These are phyloP conservation scores for Ilyonectria sp. DNA, from an alignment of 2,329 filamentous ascomycete species.

Conservation along the genomic window DNA sequence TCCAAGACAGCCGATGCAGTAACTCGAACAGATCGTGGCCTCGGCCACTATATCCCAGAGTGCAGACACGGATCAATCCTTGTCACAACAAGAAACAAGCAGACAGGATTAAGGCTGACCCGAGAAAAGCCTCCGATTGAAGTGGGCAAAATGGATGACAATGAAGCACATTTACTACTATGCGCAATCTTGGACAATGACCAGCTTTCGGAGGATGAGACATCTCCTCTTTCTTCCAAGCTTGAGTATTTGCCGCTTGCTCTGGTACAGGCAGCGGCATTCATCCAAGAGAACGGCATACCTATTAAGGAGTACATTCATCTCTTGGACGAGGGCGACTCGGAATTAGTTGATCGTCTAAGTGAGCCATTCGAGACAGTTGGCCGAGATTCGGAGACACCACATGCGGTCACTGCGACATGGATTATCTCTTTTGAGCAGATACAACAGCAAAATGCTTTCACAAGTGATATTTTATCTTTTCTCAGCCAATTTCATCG, in stretches of 20 bases:
- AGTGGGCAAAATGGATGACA: slow-evolving; percentile 48
- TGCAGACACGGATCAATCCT: slow-evolving; percentile 50
- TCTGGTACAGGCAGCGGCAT: slow-evolving; percentile 51
- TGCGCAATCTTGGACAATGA: slow-evolving; percentile 28
- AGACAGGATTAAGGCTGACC: slow-evolving; percentile 46
- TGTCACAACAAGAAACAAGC: slow-evolving; percentile 54
- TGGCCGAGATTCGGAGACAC: slow-evolving; percentile 45
- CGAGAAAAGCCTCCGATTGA: slow-evolving; percentile 42
- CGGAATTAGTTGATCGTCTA: slow-evolving; percentile 43
- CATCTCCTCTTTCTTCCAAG: slow-evolving; percentile 40
- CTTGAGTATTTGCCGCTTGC: slow-evolving; percentile 53
- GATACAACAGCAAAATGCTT: slow-evolving; percentile 40
- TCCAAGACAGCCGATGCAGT: not conserved
- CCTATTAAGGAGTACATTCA: slow-evolving; percentile 45
- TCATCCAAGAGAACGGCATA: slow-evolving; percentile 48
- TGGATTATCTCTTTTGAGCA: slow-evolving; percentile 54
- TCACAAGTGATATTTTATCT: slow-evolving; percentile 51
- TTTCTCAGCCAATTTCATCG: slow-evolving; percentile 52
- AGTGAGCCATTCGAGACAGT: slow-evolving; percentile 48
- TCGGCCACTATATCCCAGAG: slow-evolving; percentile 42
- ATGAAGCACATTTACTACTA: slow-evolving; percentile 47
- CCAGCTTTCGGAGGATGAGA: not conserved
- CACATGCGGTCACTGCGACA: slow-evolving; percentile 46
- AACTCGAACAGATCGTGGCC: not conserved
- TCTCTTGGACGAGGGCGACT: slow-evolving; percentile 40